Base-by-base conservation (phyloP, 2,329 filamentous ascomycete genomes). In the Beauveria sp. region DNA sequence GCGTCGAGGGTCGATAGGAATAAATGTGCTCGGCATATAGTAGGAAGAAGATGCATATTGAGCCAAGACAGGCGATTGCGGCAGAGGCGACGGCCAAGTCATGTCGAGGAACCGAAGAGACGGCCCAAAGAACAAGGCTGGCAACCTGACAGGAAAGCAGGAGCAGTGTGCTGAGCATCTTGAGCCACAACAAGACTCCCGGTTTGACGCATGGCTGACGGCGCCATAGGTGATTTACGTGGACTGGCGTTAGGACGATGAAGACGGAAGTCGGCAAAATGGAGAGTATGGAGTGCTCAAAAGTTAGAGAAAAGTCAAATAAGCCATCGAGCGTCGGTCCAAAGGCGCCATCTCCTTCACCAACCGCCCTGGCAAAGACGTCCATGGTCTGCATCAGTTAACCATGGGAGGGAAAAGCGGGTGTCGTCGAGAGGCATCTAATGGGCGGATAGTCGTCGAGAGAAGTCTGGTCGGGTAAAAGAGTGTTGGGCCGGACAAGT, bases 1-100 rank as follows among this genome's bases (percentile, higher is more conserved):
- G 51, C 0, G 68, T 64, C 0, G 75, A 75, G 1, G 75, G 73
- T 20, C 69, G 66, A 2, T 66, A 64, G 5, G 73, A 70, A 6
- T 68, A 69, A 14, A 52, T 63, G 56, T 77, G 74, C 61, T 77
- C 74, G 0, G 62, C n/a, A 38, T 71, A 75, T 0, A 72, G 73
- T 3, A 76, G 51, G 0, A 67, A 51, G 0, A 62, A 64, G 26
- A 75, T 63, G 8, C 61, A 66, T 6, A 72, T 7, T 0, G 69
- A 67, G 34, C 70, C 71, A 20, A 73, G 28, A 5, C 73, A 60
- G 0, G 65, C 63, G 9, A 76, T 51, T 0, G 63, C 63, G 3
- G 70, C 63, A 16, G 73, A 69, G 0, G 73, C 67, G 1, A 73
- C 57, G 3, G 73, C 72, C 2, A 66, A 66, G 26, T 65, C 63